Base-by-base conservation (phyloP, 768 basidiomycete species). In the Panellus pusillus region DNA sequence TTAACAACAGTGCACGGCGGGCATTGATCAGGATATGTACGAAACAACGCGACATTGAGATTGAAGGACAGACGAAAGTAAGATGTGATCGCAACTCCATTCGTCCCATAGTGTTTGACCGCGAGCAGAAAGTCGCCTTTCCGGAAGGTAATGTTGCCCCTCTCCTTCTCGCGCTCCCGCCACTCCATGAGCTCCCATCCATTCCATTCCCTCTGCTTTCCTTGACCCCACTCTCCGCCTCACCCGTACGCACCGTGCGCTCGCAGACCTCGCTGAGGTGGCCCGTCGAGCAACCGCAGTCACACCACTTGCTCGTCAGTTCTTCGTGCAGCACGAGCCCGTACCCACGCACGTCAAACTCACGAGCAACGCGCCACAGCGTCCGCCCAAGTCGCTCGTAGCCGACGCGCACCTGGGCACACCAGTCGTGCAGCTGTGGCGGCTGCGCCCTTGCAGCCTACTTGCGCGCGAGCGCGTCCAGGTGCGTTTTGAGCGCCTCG, bases 251-350 rank as follows among this genome's bases (percentile, higher is more conserved):
- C 29, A 88, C 87, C 8, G 85, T 86, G 52, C 76, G 76, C 70
- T 89, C 87, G 57, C 88, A 89, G 14, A 89, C 87, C 65, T 89
- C 87, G 1, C 86, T 83, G 12, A 89, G 71, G 63, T 89, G 86
- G 65, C 88, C 87, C 24, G 87, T 88, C 44, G 86, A 88, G 64
- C 87, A 89, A 1, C 87, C 87, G 68, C 87, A 89, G 54, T 88
- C 87, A 63, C 87, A 89, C 87, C 88, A 89, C 61, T 88, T 89
- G 4, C 75, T 78, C 13, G 82, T 84, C 47, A 89, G 67, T 68
- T 89, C 89, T 59, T 89, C 88, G 27, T 86, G 73, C 29, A 89
- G 70, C 13, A 88, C 80, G 32, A 75, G 71, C 0, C 87, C 87
- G 58, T 88, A 89, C 11, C 88, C 87, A 27, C 82, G 77, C 3